Evolutionary conservation across 371 early-diverging fungal genomes (phyloP), one percentile per base, ranked within the genome.

Genomic region (Saksenaea vasiformis): DNA sequence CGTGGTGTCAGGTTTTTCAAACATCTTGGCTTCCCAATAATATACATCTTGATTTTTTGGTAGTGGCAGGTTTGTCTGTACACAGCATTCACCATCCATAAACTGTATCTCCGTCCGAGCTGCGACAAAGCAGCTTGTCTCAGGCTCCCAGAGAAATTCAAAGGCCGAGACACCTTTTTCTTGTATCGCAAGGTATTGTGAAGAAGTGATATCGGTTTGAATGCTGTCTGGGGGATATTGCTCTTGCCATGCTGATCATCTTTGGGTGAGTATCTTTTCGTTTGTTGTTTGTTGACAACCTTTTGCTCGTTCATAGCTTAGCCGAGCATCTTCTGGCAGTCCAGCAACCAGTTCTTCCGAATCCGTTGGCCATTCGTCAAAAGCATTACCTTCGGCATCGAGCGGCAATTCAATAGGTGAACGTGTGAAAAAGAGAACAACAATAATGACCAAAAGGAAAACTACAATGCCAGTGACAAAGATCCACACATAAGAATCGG

Each of bases 111-210:
- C 93, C 5, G 93, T 93, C 66, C 91, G 79, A 56, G 85, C 90
- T 47, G 90, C 85, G 5, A 91, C 87, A 77, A 88, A 84, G n/a
- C 83, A 79, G 61, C 86, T 87, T 28, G 85, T 74, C 26, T 85
- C 85, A 44, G 85, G 82, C 14, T 90, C 86, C 51, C 88, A 83
- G 54, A 85, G 90, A 78, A 93, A 91, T 70, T 91, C 89, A 88
- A 92, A 93, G 13, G 93, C 93, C 31, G 86, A 86, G 1, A 93
- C 92, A 56, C 93, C 93, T 73, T 91, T 91, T 69, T 93, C 93
- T 69, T 88, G 88, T 56, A 93, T 92, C n/a, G 85, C 82, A 15
- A 84, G 65, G 39, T 80, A 70, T 59, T 88, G 89, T 5, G 87
- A 82, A 44, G 81, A 72, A 4, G 88, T 88, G 41, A 90, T 85